These are phyloP conservation scores for Aspergillus panamensis DNA, from an alignment of 495 filamentous ascomycete species.

Conservation along the genomic window DNA sequence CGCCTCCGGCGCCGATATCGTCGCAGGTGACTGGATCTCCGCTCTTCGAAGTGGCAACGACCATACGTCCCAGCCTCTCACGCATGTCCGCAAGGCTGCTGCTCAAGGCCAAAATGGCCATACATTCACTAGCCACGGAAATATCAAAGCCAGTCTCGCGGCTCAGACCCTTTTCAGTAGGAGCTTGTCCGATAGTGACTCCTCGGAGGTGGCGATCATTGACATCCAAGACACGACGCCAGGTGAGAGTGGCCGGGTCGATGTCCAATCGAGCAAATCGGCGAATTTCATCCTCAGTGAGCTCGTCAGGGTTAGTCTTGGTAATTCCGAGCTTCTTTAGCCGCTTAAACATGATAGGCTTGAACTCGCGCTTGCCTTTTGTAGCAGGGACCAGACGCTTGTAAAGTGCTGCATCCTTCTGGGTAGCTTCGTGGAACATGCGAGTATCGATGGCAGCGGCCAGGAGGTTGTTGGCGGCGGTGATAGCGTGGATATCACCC, in stretches of 20 bases:
- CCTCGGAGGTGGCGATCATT: slow-evolving; percentile 92
- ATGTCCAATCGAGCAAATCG: slow-evolving; percentile 92
- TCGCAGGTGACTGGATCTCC: slow-evolving; percentile 96
- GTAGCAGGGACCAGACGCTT: slow-evolving; percentile 82
- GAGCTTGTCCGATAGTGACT: slow-evolving; percentile 79
- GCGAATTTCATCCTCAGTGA: slow-evolving; percentile 83
- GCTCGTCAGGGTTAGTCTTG: slow-evolving; percentile 86
- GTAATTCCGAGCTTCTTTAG: slow-evolving; percentile 92
- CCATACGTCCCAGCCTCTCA: slow-evolving; percentile 92
- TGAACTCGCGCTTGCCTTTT: slow-evolving; percentile 83
- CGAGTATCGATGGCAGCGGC: slow-evolving; percentile 96
- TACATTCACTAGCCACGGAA: slow-evolving; percentile 94
- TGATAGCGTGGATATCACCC: slow-evolving; percentile 96
- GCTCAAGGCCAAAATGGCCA: slow-evolving; percentile 95
- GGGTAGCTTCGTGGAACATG: slow-evolving; percentile 95
- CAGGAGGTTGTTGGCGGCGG: slow-evolving; percentile 96
- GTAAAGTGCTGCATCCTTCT: slow-evolving; percentile 88
- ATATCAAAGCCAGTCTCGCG: slow-evolving; percentile 94
- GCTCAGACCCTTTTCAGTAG: slow-evolving; percentile 82
- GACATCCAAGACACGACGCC: slow-evolving; percentile 93
- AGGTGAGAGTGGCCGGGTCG: slow-evolving; percentile 94
- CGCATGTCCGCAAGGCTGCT: slow-evolving; percentile 86
- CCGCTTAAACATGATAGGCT: slow-evolving; percentile 85
- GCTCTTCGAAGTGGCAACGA: slow-evolving; percentile 78
- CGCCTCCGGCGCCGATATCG: slow-evolving; percentile 89